Percentiles rank a stretch among this genome's conserved stretches.
Evolutionary conservation across 1,284 basidiomycete species (phyloP).

Genomic region (Mycena citricolor): DNA sequence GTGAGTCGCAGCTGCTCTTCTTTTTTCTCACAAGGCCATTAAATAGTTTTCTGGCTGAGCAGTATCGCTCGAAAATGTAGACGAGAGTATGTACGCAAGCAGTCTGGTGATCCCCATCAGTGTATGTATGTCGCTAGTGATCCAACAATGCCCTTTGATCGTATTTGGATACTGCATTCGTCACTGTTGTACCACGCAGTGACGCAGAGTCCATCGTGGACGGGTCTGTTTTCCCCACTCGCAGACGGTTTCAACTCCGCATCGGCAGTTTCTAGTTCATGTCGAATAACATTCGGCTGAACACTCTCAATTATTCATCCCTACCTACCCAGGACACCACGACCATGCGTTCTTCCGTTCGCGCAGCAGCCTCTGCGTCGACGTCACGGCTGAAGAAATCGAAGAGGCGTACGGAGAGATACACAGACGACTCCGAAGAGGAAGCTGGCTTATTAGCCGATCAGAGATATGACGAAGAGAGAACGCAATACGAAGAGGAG

Average conservation of each 20-base stretch:
- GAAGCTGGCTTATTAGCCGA: constrained; percentile 46
- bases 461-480: constrained; percentile 17
- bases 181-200: not conserved
- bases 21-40: not conserved
- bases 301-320: constrained; percentile 54
- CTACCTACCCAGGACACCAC: constrained; percentile 40
- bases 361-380: constrained; percentile 38
- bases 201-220: not conserved
- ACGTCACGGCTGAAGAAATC: constrained; percentile 34
- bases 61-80: too few species aligned
- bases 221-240: not conserved
- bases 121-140: too few species aligned
- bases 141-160: too few species aligned
- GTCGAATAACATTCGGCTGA: constrained; percentile 71
- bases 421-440: constrained; percentile 62
- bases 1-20: constrained; percentile 23
- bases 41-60: constrained; percentile 32
- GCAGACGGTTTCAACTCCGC: not conserved
- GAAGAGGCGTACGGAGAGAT: constrained; percentile 49
- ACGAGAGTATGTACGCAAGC: too few species aligned
- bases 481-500: constrained; percentile 33
- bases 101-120: too few species aligned
- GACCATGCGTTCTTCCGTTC: constrained; percentile 32
- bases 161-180: too few species aligned
- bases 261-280: too few species aligned